Evolutionary conservation across 2,329 filamentous ascomycete genomes (phyloP).

Genomic region (Rhexocercosporidium sp.): DNA sequence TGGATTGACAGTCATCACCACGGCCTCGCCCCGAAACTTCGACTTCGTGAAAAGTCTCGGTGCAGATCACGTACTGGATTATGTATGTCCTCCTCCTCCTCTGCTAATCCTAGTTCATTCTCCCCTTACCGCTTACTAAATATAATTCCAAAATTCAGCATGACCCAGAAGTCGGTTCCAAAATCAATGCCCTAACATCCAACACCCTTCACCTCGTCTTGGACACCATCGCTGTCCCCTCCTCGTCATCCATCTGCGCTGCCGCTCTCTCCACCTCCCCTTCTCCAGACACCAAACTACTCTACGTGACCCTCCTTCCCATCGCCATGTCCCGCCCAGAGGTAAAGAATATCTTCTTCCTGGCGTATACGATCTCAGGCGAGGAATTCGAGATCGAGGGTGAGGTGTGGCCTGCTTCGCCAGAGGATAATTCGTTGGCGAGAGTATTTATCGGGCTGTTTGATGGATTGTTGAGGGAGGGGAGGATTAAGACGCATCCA

Average conservation of each 20-base stretch:
- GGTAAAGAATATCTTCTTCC: conserved; percentile 39
- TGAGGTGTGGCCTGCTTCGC: conserved; percentile 21
- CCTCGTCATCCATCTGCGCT: conserved; percentile 28
- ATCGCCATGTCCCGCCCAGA: conserved; percentile 29
- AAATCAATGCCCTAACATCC: conserved; percentile 51
- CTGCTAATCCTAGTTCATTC: neutral
- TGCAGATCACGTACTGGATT: conserved; percentile 55
- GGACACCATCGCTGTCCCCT: conserved; percentile 30
- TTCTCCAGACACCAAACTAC: conserved; percentile 45
- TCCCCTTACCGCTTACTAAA: neutral
- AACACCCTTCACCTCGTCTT: conserved; percentile 39
- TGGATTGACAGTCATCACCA: conserved; percentile 43
- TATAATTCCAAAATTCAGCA: conserved; percentile 28
- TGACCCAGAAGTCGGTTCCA: conserved; percentile 46
- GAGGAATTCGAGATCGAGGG: conserved; percentile 39
- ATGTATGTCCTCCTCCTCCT: conserved; percentile 36
- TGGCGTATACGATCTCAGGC: conserved; percentile 49
- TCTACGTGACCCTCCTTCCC: conserved; percentile 59
- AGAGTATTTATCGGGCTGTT: conserved; percentile 44
- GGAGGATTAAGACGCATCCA: conserved; percentile 44
- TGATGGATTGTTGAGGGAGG: conserved; percentile 42
- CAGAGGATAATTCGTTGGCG: conserved; percentile 42
- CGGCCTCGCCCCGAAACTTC: conserved; percentile 53
- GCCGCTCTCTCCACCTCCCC: conserved; percentile 27
- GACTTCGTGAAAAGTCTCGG: conserved; percentile 51